Conservation (phyloP, 352 stramenopile species). For the Phytophthora sojae region DNA sequence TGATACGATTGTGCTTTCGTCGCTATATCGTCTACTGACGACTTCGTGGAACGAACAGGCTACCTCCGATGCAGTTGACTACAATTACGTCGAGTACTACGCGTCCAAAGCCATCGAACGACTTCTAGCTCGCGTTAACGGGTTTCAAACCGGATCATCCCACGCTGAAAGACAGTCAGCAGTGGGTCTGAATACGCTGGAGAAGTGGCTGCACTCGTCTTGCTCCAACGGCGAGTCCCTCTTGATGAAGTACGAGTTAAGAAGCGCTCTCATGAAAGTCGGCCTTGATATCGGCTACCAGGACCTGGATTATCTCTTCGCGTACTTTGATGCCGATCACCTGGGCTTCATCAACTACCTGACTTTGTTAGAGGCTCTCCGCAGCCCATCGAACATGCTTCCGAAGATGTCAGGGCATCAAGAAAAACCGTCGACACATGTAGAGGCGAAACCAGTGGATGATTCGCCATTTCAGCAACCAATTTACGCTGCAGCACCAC, state of each 20-base stretch:
- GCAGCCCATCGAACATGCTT: conserved; percentile 29
- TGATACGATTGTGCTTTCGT: conserved; percentile 40
- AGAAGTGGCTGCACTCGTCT: conserved; percentile 49
- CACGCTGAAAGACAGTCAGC: not conserved
- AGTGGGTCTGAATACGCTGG: conserved; percentile 46
- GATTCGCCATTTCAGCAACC: not conserved
- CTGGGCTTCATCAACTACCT: conserved; percentile 76
- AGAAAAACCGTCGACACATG: not conserved
- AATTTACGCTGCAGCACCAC: conserved; percentile 14
- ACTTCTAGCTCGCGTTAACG: conserved; percentile 29
- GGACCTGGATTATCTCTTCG: conserved; percentile 75
- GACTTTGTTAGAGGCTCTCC: conserved; percentile 69
- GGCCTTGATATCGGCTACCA: conserved; percentile 70
- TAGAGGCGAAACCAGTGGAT: not conserved
- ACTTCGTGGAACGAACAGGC: not conserved
- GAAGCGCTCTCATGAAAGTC: conserved; percentile 57
- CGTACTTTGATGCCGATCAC: conserved; percentile 68
- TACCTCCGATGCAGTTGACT: conserved; percentile 2
- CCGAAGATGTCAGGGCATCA: conserved; percentile 10
- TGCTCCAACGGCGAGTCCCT: conserved; percentile 53
- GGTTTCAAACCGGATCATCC: not conserved
- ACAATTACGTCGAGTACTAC: conserved; percentile 26
- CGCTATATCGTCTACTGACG: conserved; percentile 26
- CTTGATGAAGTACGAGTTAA: conserved; percentile 70
- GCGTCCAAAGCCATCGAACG: conserved; percentile 31